Evolutionary conservation across 1,139 yeast species (phyloP), one percentile per base, ranked within the genome.

Genomic region (Geotrichum reessii): DNA sequence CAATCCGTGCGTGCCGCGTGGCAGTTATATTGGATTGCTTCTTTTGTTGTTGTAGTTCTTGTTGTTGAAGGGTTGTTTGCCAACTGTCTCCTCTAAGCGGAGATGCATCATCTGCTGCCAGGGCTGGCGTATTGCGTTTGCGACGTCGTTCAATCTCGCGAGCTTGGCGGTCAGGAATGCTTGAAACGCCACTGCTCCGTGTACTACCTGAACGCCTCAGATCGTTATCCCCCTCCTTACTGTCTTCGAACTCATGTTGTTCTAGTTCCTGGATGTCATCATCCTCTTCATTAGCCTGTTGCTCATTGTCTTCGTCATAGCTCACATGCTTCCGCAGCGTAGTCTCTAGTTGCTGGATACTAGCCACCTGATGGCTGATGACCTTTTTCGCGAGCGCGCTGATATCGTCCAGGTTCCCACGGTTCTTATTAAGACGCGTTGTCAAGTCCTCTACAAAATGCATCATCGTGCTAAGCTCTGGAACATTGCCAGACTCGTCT

Each of bases 401-500:
- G 27, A 58, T 52, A 11, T 50, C 40, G 25, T 40, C 50, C 27
- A 54, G 28, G 12, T 54, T 46, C 9, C 55, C 60, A 9, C 60
- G 47, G 47, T 58, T 53, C 1, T 22, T 48, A n/a, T 55, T 44
- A 6, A 58, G 50, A 5, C 49, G 50, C 19, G 27, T 24, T 2
- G 58, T 25, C 6, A 58, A 52, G 21, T 58, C 53, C 5, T 33
- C 50, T n/a, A 58, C 60, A 47, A 46, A 55, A 9, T 53, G 52
- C 21, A 52, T 12, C 48, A 58, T 8, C 14, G 46, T 48, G 21
- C 52, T 54, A 11, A 58, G 54, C 40, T 58, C 58, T 2, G 58
- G 56, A 12, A 53, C 53, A 21, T 58, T 55, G 24, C 58, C 60
- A 3, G 60, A 51, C 12, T 48, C 54, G 28, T 57, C 56, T 42